phyloP scores from a whole-genome alignment of 495 filamentous ascomycete species.

The Apodospora peruviana region DNA sequence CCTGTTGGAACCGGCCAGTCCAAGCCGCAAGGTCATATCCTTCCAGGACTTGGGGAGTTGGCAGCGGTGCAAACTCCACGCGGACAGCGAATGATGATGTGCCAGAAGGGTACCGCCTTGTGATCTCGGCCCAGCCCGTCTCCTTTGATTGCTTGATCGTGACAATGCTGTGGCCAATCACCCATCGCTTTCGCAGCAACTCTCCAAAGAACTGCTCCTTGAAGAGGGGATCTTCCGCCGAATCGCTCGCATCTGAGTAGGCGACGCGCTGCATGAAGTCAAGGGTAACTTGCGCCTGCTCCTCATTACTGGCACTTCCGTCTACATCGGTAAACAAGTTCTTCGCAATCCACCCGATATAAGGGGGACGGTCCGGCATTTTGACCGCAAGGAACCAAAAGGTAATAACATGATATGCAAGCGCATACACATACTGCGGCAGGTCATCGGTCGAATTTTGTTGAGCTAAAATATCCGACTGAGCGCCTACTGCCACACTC shows the following conservation, averaged over 20 bases:
- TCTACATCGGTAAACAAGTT: constrained; percentile 70
- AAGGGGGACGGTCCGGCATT: constrained; percentile 71
- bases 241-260: constrained; percentile 76
- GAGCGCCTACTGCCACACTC: constrained; percentile 18
- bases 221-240: constrained; percentile 60
- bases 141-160: constrained; percentile 74
- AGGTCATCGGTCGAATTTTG: constrained; percentile 53
- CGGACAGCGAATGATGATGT: constrained; percentile 73
- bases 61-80: constrained; percentile 62
- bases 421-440: constrained; percentile 84
- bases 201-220: constrained; percentile 57
- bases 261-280: constrained; percentile 94
- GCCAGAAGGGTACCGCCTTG: constrained; percentile 76
- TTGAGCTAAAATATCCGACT: constrained; percentile 16
- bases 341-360: constrained; percentile 89
- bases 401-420: constrained; percentile 91
- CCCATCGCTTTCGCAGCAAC: constrained; percentile 71
- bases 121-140: constrained; percentile 72
- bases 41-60: constrained; percentile 56
- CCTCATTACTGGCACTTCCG: constrained; percentile 72
- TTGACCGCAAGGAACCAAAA: constrained; percentile 94
- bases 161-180: constrained; percentile 80
- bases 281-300: constrained; percentile 87
- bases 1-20: constrained; percentile 36
- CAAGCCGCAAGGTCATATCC: constrained; percentile 33